These are phyloP conservation scores for Pythium volutum DNA, from an alignment of 352 stramenopile genomes.

Conservation along the genomic window DNA sequence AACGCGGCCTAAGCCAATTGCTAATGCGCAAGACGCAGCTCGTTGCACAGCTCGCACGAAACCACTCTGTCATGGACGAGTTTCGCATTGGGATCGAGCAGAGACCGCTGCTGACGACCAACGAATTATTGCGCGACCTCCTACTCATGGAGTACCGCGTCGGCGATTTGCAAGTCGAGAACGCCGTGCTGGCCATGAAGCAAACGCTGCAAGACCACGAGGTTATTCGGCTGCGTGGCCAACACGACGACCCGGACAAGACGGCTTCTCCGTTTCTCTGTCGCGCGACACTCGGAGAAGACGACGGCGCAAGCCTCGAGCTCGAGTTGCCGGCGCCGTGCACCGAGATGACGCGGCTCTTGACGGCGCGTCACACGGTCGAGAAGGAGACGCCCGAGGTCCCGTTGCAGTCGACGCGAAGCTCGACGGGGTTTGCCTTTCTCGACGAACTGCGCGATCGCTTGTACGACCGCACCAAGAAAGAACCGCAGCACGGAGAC, in stretches of 20 bases:
- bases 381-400: conserved; percentile 6
- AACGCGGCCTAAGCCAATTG: conserved; percentile 15
- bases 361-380: not conserved
- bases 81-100: conserved; percentile 52
- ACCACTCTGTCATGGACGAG: conserved; percentile 50
- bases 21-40: conserved; percentile 22
- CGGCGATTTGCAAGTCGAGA: conserved; percentile 89
- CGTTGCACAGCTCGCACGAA: conserved; percentile 30
- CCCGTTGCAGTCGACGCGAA: conserved; percentile 15
- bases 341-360: conserved; percentile 15
- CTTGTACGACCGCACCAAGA: conserved; percentile 20
- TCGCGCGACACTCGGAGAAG: not conserved
- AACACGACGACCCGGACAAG: too few species aligned
- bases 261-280: conserved; percentile 1
- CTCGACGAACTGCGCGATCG: conserved; percentile 33
- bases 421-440: conserved; percentile 23
- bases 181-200: conserved; percentile 69
- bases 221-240: conserved; percentile 1
- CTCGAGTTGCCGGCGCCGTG: conserved; percentile 6
- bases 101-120: conserved; percentile 36
- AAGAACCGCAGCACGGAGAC: not conserved
- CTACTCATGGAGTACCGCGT: conserved; percentile 86
- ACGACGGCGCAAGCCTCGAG: conserved; percentile 5
- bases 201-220: conserved; percentile 28
- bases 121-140: conserved; percentile 56